Evolutionary conservation across 768 basidiomycete genomes (phyloP), one percentile per base, ranked within the genome.

Genomic region (Suillus alpinus): DNA sequence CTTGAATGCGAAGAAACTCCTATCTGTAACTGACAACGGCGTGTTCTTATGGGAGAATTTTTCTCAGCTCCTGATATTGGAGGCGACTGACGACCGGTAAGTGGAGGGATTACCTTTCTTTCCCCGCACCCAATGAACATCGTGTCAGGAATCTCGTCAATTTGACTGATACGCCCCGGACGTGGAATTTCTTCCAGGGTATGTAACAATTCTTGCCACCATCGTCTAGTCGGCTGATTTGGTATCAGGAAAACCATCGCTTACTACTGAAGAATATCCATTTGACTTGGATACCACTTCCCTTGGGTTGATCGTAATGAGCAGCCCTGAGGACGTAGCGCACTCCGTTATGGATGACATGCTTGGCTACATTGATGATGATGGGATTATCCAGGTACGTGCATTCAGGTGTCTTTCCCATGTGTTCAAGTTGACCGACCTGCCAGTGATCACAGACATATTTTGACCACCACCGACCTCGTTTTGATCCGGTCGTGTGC

Each of bases 261-360:
- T 82, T 4, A 84, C 82, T 4, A 83, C 81, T 3, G 76, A 77
- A 44, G 70, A 74, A 29, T 84, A 83, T 63, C 83, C 84, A 0
- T 77, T 74, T 61, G 86, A 87, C 68, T 69, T 85, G 31, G 85
- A 86, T 62, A 86, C 84, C 0, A 86, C 86, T 0, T 83, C 86
- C 5, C 58, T 86, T 12, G 84, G 73, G 16, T 69, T 85, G 31
- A 82, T 79, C 1, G 74, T 85, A 34, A 71, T 77, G 32, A 62
- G 67, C 59, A 71, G 60, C 10, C 67, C 70, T 56, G 69, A 71
- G 23, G 69, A 67, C 13, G 65, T 78, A 12, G 74, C 76, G 2
- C 67, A 71, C 39, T 75, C 77, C 2, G 75, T 86, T 9, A 80
- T 87, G 77, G 79, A 86, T 65, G 82, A 86, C 59, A 86, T 86